Base-by-base conservation (phyloP, 768 basidiomycete genomes). In the Ramaria sp. region DNA sequence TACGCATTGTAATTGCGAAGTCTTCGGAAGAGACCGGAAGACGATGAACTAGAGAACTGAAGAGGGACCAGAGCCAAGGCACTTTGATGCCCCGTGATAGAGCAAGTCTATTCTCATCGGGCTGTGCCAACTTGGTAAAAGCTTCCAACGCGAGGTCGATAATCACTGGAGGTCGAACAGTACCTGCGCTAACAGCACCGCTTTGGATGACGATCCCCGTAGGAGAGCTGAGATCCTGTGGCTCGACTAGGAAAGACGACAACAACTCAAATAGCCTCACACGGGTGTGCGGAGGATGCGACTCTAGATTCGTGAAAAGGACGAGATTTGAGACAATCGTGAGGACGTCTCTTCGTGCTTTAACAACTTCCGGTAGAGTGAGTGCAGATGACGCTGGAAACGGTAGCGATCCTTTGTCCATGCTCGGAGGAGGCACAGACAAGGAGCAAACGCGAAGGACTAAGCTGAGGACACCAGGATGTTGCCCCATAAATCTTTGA, bases 101-200 rank as follows among this genome's bases (percentile, higher is more conserved):
- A 31, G 85, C 71, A 61, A 83, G 80, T 24, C 95, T 84, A 66
- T 92, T 95, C 33, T 73, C 70, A 69, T 98, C 95, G 17, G 74
- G 70, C 50, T 87, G 84, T 34, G 82, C 80, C 56, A 96, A 70
- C 41, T 83, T 81, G n/a, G 87, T 84, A 64, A 93, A 88, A 2
- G 83, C 81, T 59, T 95, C 89, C 52, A 97, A 74, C n/a, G 91
- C 89, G 33, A 80, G 71, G 62, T 93, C 89, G 7, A 82, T 75
- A 38, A 84, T 72, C 24, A 75, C 67, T 0, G 86, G 81, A 20
- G 86, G 85, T 58, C 73, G 80, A 24, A 72, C 65, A 54, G 67
- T 69, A 30, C 70, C 69, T 37, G 59, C 73, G 48, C 71, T 68
- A 6, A 72, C 65, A 9, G 70, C 64, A 5, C 82, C 81, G 51